These are phyloP conservation scores for Dothistroma septosporum DNA, from an alignment of 2,329 filamentous ascomycete species.

Conservation along the genomic window DNA sequence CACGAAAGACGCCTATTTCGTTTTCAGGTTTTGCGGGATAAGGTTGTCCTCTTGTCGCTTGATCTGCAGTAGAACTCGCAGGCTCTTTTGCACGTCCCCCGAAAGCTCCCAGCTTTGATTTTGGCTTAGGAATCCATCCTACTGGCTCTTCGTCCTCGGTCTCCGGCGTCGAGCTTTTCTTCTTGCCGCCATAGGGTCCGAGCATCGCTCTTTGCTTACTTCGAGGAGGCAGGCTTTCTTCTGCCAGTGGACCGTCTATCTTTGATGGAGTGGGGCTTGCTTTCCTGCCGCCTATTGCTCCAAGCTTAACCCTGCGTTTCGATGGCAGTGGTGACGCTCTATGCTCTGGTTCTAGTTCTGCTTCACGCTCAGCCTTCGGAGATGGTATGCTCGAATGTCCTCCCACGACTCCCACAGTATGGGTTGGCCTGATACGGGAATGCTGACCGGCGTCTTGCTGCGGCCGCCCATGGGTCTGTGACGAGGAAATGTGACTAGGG, in stretches of 20 bases:
- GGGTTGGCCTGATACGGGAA: not conserved
- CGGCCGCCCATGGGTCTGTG: conserved; percentile 8
- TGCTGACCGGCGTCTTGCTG: conserved; percentile 8
- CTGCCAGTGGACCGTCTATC: not conserved
- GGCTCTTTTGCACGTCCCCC: not conserved
- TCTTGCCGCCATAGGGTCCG: conserved; percentile 21
- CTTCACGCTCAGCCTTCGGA: not conserved
- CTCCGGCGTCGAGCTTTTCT: not conserved
- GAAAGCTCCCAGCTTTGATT: not conserved
- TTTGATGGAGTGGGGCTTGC: conserved; percentile 3
- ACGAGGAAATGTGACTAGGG: conserved; percentile 5
- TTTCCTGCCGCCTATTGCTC: conserved; percentile 16
- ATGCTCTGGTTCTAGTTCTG: not conserved
- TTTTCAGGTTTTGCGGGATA: not conserved
- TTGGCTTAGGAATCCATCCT: not conserved
- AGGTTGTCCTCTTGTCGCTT: not conserved
- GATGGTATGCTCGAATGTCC: not conserved
- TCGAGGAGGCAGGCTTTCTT: not conserved
- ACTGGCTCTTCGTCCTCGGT: not conserved
- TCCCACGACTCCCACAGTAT: not conserved
- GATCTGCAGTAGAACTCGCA: not conserved
- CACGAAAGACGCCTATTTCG: not conserved
- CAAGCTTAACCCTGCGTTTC: conserved; percentile 14
- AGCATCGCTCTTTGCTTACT: conserved; percentile 18
- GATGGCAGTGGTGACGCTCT: not conserved